phyloP scores from a whole-genome alignment of 2,329 filamentous ascomycete genomes.

The Raffaelea deltoideospora region DNA sequence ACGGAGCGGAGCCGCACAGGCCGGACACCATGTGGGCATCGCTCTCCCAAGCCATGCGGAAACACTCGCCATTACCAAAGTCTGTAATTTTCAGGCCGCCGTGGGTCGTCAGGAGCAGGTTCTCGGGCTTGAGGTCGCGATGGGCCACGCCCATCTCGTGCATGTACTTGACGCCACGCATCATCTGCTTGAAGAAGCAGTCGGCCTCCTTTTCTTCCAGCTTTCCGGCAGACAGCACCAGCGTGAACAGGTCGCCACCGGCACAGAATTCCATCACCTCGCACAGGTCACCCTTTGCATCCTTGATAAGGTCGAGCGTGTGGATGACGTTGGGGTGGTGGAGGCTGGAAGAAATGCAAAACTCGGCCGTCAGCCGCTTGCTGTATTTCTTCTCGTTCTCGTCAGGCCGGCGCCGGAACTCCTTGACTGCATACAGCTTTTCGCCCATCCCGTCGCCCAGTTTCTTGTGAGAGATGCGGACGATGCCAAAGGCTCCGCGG shows the following conservation, averaged over 20 bases:
- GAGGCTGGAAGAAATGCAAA: slow-evolving; percentile 94
- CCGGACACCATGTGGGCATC: slow-evolving; percentile 97
- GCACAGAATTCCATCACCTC: slow-evolving; percentile 99
- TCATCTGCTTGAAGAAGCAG: slow-evolving; percentile 98
- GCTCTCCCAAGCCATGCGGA: slow-evolving; percentile 98
- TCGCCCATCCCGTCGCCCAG: slow-evolving; percentile 67
- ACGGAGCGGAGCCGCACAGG: slow-evolving; percentile 88
- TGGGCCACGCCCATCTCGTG: slow-evolving; percentile 99
- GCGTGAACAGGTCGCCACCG: slow-evolving; percentile 86
- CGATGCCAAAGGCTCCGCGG: slow-evolving; percentile 90
- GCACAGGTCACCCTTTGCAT: slow-evolving; percentile 93
- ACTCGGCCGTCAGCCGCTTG: slow-evolving; percentile 91
- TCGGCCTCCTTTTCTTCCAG: slow-evolving; percentile 87
- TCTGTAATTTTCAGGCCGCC: slow-evolving; percentile 95
- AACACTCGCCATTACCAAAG: slow-evolving; percentile 97
- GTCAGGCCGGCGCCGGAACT: slow-evolving; percentile 85
- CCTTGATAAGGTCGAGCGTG: slow-evolving; percentile 86
- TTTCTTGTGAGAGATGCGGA: slow-evolving; percentile 93
- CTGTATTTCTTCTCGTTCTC: slow-evolving; percentile 96
- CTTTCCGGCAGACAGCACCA: slow-evolving; percentile 81
- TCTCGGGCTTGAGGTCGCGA: slow-evolving; percentile 92
- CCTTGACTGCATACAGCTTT: slow-evolving; percentile 93
- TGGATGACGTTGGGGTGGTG: slow-evolving; percentile 97
- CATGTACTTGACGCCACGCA: slow-evolving; percentile 97
- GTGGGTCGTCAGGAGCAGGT: slow-evolving; percentile 81